phyloP scores from a whole-genome alignment of 2,329 filamentous ascomycete species.

The Pleomassaria siparia region DNA sequence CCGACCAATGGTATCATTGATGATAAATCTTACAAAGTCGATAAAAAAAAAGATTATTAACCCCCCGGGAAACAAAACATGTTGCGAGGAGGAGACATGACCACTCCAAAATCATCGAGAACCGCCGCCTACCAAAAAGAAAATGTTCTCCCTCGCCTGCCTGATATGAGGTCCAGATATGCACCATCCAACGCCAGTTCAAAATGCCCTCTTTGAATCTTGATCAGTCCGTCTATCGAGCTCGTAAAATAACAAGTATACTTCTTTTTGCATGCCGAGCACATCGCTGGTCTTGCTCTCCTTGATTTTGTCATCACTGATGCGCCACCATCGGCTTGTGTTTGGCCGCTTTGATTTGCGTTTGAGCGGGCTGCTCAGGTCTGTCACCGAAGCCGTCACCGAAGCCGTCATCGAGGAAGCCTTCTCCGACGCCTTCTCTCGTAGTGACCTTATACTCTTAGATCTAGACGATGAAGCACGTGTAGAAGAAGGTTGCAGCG shows the following conservation, averaged over 20 bases:
- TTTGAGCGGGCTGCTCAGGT: slow-evolving; percentile 43
- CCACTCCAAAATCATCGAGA: neutral
- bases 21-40: slow-evolving; percentile 2
- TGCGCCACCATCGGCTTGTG: slow-evolving; percentile 90
- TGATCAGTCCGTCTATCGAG: slow-evolving; percentile 55
- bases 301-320: slow-evolving; percentile 95
- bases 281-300: slow-evolving; percentile 93
- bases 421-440: slow-evolving; percentile 39
- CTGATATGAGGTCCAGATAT: no score
- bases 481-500: slow-evolving; percentile 17
- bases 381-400: slow-evolving; percentile 52
- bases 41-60: no score
- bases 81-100: neutral
- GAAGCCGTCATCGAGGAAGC: slow-evolving; percentile 47
- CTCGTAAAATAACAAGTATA: slow-evolving; percentile 96
- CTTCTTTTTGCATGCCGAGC: slow-evolving; percentile 89
- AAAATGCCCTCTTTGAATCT: neutral
- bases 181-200: neutral
- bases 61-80: neutral
- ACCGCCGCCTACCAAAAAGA: neutral
- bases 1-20: slow-evolving; percentile 21
- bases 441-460: slow-evolving; percentile 32
- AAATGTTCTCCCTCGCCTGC: neutral
- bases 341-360: slow-evolving; percentile 61
- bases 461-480: slow-evolving; percentile 23